Evolutionary conservation across 2,329 filamentous ascomycete genomes (phyloP), one percentile per base, ranked within the genome.

Genomic region (Cytospora paraplurivora): DNA sequence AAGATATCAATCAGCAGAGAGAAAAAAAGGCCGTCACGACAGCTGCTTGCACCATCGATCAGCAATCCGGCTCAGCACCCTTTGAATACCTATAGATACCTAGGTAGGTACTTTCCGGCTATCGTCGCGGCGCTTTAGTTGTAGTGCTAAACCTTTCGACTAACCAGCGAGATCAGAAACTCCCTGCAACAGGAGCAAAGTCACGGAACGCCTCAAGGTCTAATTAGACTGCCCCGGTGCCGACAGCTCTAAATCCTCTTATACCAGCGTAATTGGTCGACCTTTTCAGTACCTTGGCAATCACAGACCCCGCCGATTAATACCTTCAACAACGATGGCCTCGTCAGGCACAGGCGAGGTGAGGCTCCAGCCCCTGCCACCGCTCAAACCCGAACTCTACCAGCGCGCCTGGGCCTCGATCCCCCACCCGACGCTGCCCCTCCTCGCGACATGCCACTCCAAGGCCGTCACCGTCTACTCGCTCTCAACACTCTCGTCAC

Each of bases 381-480:
- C 80, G 49, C 79, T 87, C 72, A 79, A 79, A 57, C 85, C 82
- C 41, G 81, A 86, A 69, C 81, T 89, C 53, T 82, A 83, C 71
- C 82, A 88, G 69, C 91, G 95, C 70, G 89, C 92, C 71, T 99
- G 95, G 95, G 86, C 88, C 67, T 92, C 91, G 21, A 81, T 88
- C 63, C 91, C 93, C 1, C 95, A 99, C 73, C 93, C 94, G 2
- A 89, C 88, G 34, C 88, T 95, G 21, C 94, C 95, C 4, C 85
- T 98, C 65, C 82, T 97, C 71, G 95, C 94, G 63, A 97, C 94
- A 19, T 89, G 92, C 66, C 92, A 93, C 77, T 88, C 91, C 64
- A 96, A 95, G 73, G 88, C 88, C 44, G 91, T 95, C 62, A 93
- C 92, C 66, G 84, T 99, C 71, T 97, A 96, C 82, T 96, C 91